These are phyloP conservation scores for Paramecium sexaurelia DNA, from an alignment of 73 alveolate genomes.

Conservation along the genomic window DNA sequence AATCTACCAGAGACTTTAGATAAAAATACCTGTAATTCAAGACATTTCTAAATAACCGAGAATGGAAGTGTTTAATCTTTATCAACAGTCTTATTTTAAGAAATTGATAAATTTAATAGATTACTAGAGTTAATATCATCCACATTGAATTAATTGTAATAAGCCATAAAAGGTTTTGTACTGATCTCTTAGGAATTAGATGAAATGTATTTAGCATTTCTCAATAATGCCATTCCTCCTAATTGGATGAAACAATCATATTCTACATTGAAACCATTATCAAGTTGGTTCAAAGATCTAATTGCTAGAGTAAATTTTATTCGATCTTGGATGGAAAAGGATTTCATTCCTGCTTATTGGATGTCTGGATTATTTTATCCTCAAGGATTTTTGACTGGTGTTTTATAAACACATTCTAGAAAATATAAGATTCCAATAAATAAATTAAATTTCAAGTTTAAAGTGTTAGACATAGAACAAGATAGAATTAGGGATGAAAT, in stretches of 20 bases:
- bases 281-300: conserved; percentile 91
- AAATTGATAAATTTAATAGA: conserved; percentile 87
- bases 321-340: conserved; percentile 88
- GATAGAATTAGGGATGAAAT: conserved; percentile 68
- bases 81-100: conserved; percentile 88
- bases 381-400: conserved; percentile 96
- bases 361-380: conserved; percentile 97
- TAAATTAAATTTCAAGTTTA: conserved; percentile 74
- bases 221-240: conserved; percentile 84
- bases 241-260: conserved; percentile 87
- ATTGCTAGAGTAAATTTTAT: conserved; percentile 86
- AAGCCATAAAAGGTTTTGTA: conserved; percentile 90
- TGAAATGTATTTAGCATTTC: conserved; percentile 86
- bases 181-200: conserved; percentile 90
- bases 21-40: conserved; percentile 75
- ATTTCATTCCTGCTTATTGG: conserved; percentile 94
- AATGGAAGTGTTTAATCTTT: conserved; percentile 84
- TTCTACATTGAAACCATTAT: conserved; percentile 86
- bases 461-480: conserved; percentile 61
- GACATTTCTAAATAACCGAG: conserved; percentile 46
- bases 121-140: conserved; percentile 79
- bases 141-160: conserved; percentile 75
- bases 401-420: conserved; percentile 92
- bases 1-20: conserved; percentile 82
- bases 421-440: conserved; percentile 87